Evolutionary conservation across 2,329 filamentous ascomycete genomes (phyloP).

Genomic region (Phaeosphaeria sp.): DNA sequence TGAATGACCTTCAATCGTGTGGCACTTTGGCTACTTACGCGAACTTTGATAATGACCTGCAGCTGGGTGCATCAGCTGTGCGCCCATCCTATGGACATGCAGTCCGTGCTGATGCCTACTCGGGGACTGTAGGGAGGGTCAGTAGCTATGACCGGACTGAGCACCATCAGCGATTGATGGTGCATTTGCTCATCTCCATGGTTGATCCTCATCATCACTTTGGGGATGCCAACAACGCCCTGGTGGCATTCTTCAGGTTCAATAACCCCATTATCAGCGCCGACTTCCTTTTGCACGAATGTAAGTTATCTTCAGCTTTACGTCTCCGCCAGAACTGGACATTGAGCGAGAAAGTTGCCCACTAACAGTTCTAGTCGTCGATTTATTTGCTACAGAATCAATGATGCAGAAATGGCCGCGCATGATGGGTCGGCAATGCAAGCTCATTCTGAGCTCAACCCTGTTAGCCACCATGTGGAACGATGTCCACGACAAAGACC

Average conservation of each 20-base stretch:
- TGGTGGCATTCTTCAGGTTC: background rate
- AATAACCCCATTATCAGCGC: background rate
- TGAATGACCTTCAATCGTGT: background rate
- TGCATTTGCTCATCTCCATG: background rate
- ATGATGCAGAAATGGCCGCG: conserved; percentile 37
- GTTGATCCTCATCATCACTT: background rate
- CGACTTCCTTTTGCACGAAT: background rate
- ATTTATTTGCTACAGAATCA: conserved; percentile 26
- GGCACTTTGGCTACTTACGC: background rate
- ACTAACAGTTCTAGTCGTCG: conserved; percentile 21
- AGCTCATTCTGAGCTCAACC: conserved; percentile 33
- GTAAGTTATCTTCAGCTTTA: conserved; percentile 11
- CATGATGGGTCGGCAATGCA: conserved; percentile 29
- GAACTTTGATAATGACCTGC: background rate
- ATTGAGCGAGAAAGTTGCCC: background rate
- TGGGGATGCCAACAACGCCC: background rate
- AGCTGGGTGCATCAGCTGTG: background rate
- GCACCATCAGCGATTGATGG: background rate
- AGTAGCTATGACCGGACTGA: background rate
- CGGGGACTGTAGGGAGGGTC: background rate
- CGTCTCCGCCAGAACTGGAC: background rate
- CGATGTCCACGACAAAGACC: conserved; percentile 31
- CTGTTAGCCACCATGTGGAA: conserved; percentile 35
- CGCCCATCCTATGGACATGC: background rate
- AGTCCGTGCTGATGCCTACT: background rate